Percentiles rank a stretch among this genome's conserved stretches.
phyloP scores from a whole-genome alignment of 169 alveolate genomes.

The Sarcocystis neurona region DNA sequence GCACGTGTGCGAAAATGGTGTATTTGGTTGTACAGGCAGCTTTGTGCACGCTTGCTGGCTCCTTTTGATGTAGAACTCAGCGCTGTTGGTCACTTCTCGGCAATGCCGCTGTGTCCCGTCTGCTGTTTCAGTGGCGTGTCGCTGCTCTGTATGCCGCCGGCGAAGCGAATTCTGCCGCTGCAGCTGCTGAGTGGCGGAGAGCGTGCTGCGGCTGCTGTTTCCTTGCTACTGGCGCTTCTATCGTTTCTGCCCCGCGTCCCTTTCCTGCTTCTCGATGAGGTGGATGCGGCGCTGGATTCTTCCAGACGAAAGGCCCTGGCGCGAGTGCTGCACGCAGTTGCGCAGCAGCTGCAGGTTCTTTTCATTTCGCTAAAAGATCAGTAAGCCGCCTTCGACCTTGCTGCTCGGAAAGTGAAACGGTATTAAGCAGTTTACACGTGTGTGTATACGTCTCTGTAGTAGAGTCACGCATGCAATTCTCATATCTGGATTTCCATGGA shows the following conservation, averaged over 20 bases:
- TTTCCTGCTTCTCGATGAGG: conserved; percentile 43
- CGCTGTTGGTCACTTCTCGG: too few species aligned
- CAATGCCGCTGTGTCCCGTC: not conserved
- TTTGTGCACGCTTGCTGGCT: too few species aligned
- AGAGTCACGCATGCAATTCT: too few species aligned
- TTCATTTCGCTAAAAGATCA: conserved; percentile 21
- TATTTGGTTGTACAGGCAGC: too few species aligned
- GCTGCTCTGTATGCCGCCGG: conserved; percentile 41
- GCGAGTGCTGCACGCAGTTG: conserved; percentile 1
- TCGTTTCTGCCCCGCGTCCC: conserved; percentile 41
- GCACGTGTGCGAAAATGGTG: too few species aligned
- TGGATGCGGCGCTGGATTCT: conserved; percentile 37
- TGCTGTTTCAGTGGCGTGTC: conserved; percentile 38
- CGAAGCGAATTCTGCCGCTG: conserved; percentile 43
- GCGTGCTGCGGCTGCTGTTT: conserved; percentile 32
- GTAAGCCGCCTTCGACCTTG: not conserved
- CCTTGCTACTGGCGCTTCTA: conserved; percentile 40
- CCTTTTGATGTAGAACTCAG: too few species aligned
- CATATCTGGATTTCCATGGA: too few species aligned
- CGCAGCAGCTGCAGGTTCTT: conserved; percentile 24
- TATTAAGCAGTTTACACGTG: too few species aligned
- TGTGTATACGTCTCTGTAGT: too few species aligned
- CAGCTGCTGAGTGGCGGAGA: conserved; percentile 53
- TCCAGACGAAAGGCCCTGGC: conserved; percentile 2
- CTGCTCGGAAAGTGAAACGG: too few species aligned